Percentiles rank a stretch among this genome's conserved stretches.
Evolutionary conservation across 805 yeast genomes (phyloP).

Genomic region (Ogataea pignaliae): DNA sequence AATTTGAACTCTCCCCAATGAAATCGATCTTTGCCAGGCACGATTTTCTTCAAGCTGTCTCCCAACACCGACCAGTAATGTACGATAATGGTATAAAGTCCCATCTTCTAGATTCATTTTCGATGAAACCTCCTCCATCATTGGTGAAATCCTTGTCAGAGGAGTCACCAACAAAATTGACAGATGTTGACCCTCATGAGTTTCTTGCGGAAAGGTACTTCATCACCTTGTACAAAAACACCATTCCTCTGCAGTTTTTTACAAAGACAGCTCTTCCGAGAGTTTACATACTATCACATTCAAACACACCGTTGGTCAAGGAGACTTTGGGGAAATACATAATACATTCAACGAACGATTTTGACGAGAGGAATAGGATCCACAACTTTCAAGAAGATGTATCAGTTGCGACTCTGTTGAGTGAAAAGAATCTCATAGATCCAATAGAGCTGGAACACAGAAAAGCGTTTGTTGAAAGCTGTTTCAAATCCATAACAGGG

Average conservation of each 20-base stretch:
- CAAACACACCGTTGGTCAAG: constrained; percentile 16
- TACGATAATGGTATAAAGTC: neutral
- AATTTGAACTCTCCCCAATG: neutral
- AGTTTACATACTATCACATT: constrained; percentile 23
- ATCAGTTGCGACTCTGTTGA: neutral
- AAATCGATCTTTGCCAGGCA: neutral
- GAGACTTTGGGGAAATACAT: constrained; percentile 17
- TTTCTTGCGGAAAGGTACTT: constrained; percentile 26
- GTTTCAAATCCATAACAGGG: neutral
- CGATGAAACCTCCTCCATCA: constrained; percentile 6
- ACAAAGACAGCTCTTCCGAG: constrained; percentile 29
- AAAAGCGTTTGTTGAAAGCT: constrained; percentile 1
- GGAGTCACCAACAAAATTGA: constrained; percentile 11
- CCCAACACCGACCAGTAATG: neutral
- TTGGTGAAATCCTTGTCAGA: neutral
- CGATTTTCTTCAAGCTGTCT: neutral
- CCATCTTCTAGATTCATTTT: neutral
- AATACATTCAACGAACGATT: constrained; percentile 14
- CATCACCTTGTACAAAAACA: constrained; percentile 21
- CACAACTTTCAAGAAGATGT: neutral
- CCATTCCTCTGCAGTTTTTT: constrained; percentile 26
- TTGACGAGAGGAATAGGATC: constrained; percentile 16
- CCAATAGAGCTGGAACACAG: constrained; percentile 10
- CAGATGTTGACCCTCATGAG: constrained; percentile 22
- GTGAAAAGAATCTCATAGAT: constrained; percentile 5